Base-by-base conservation (phyloP, 495 filamentous ascomycete species). In the Penicillium longicatenatum region DNA sequence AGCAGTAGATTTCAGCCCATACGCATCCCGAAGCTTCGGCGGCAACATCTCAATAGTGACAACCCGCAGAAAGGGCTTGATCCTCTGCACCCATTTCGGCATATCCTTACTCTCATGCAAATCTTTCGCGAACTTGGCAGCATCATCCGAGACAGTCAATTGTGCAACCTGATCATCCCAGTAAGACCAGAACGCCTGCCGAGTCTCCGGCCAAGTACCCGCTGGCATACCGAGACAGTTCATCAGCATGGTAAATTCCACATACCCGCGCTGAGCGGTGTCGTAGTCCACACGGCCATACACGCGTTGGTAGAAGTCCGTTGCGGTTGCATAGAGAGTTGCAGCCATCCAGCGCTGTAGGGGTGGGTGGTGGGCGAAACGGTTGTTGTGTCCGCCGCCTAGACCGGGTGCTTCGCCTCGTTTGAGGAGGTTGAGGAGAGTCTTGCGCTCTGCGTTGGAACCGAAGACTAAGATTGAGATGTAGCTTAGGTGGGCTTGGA, bases 221-320 rank as follows among this genome's bases (percentile, higher is more conserved):
- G 65, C 10, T 0, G 74, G 65, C 7, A 74, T 47, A 14, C 62
- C 66, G 16, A 78, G 61, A 22, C 60, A 62, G 35, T 60, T 59
- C 50, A 74, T 56, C 16, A 78, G 48, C n/a, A 69, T 37, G 6
- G 68, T 54, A 56, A 72, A 78, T 61, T 78, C 75, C 41, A 45
- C 43, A 50, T 75, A 78, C 8, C 62, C 71, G 6, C 57, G 64
- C 48, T 78, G 68, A n/a, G 75, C 74, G 12, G 66, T 74, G 35
- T 67, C 54, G 37, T 70, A 70, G 60, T 69, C 68, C 30, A 76
- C 67, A 16, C 64, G 62, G 8, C 73, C 72, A 48, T 76, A 75
- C 52, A 76, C 66, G 22, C 75, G 74, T 61, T 78, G 74, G 62
- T 76, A 78, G 59, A 75, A 68, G 41, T 76, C 75, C 2, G 75